phyloP scores from a whole-genome alignment of 768 basidiomycete genomes.

The Terana coerulea region DNA sequence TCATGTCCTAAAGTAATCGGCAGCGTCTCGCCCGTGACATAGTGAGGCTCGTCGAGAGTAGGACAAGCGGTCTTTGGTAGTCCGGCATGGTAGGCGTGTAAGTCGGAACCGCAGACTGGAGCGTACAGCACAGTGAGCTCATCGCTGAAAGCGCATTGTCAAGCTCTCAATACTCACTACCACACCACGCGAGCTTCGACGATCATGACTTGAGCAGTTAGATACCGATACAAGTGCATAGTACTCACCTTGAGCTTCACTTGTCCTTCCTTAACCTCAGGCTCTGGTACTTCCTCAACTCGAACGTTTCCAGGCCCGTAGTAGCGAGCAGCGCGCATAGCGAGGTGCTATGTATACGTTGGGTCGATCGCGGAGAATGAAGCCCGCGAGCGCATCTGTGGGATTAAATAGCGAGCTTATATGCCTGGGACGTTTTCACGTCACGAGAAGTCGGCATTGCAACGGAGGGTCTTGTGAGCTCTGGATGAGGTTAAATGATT shows the following conservation, averaged over 20 bases:
- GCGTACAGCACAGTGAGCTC: background rate
- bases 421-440: no score
- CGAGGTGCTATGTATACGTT: no score
- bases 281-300: conserved; percentile 40
- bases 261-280: conserved; percentile 31
- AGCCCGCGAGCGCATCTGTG: no score
- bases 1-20: conserved; percentile 47
- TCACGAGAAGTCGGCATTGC: no score
- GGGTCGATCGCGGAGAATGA: no score
- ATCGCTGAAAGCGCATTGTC: background rate
- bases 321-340: conserved; percentile 43
- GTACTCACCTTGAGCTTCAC: conserved; percentile 41
- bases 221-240: background rate
- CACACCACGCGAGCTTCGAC: conserved; percentile 14
- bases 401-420: no score
- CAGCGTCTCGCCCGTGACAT: conserved; percentile 34
- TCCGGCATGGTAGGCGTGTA: conserved; percentile 37
- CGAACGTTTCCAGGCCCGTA: conserved; percentile 42
- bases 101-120: conserved; percentile 44
- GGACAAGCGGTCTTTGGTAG: conserved; percentile 26
- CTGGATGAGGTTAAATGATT: no score
- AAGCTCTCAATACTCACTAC: conserved; percentile 14
- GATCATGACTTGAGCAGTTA: background rate
- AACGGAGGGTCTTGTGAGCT: no score
- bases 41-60: conserved; percentile 30